phyloP scores from a whole-genome alignment of 257 asterid genomes.

The Solanum sitiens region DNA sequence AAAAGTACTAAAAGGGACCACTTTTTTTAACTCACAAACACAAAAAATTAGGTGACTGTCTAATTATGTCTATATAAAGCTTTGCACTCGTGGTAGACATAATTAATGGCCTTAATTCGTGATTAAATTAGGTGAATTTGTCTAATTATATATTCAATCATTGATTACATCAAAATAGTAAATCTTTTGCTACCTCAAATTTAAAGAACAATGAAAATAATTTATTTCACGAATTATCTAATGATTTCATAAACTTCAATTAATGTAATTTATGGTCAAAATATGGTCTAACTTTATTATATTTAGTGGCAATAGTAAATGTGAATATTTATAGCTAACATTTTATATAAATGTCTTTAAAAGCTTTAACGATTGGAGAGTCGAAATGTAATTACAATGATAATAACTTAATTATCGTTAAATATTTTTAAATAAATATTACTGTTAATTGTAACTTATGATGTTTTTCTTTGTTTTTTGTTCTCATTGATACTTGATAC shows the following conservation, averaged over 20 bases:
- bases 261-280: neutral
- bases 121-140: neutral
- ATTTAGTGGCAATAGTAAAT: too few relatives aligned
- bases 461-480: too few relatives aligned
- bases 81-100: constrained; percentile 3
- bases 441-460: too few relatives aligned
- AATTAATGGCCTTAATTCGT: constrained; percentile 7
- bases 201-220: fast-evolving
- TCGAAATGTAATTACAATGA: too few relatives aligned
- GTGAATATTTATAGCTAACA: too few relatives aligned
- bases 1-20: neutral
- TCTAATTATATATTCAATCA: neutral
- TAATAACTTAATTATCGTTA: too few relatives aligned
- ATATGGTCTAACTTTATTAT: too few relatives aligned
- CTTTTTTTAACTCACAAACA: neutral
- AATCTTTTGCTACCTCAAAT: neutral
- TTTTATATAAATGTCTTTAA: too few relatives aligned
- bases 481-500: neutral
- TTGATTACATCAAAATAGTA: neutral
- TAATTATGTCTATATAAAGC: constrained; percentile 2
- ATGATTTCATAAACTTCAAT: neutral
- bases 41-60: neutral
- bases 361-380: too few relatives aligned
- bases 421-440: too few relatives aligned
- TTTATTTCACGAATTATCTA: neutral